These are phyloP conservation scores for Acer campestre DNA, from an alignment of 345 rosid genomes.

Conservation along the genomic window DNA sequence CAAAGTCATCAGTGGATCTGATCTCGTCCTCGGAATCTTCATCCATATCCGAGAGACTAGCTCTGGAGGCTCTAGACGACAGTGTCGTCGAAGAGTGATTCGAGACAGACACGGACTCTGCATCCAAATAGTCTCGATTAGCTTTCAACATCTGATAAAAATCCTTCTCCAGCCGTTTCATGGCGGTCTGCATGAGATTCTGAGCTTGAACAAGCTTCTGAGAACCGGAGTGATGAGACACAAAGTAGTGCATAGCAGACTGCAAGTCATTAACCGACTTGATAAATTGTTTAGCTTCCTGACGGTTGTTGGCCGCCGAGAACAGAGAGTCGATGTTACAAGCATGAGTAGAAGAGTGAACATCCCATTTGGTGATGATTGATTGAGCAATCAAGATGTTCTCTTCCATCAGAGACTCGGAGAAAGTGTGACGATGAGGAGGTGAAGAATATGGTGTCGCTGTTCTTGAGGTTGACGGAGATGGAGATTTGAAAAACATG, in stretches of 20 bases:
- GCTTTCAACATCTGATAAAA: constrained; percentile 61
- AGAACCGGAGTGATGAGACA: constrained; percentile 35
- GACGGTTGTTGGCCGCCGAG: constrained; percentile 37
- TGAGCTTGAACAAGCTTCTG: constrained; percentile 60
- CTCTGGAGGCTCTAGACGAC: constrained; percentile 24
- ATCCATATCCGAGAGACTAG: constrained; percentile 29
- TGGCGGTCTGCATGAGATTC: constrained; percentile 54
- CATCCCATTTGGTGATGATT: constrained; percentile 44
- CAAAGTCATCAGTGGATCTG: constrained; percentile 15
- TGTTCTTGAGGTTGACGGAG: constrained; percentile 25
- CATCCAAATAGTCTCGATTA: constrained; percentile 49
- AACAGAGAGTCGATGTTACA: constrained; percentile 44
- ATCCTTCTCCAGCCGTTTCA: constrained; percentile 73
- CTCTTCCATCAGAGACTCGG: constrained; percentile 55
- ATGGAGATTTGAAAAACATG: constrained; percentile 28
- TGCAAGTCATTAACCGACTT: constrained; percentile 50
- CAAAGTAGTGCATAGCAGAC: constrained; percentile 58
- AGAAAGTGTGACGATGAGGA: constrained; percentile 40
- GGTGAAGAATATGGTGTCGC: constrained; percentile 38
- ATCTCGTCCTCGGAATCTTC: constrained; percentile 30
- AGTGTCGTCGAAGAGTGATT: constrained; percentile 27
- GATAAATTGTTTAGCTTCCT: constrained; percentile 56
- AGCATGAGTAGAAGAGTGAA: background rate
- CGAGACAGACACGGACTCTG: constrained; percentile 60
- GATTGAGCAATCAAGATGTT: constrained; percentile 48